A percentile compares a stretch with the other conserved stretches of the same genome.
Evolutionary conservation across 345 rosid genomes (phyloP).

Genomic region (Psidium friedrichsthalianum): DNA sequence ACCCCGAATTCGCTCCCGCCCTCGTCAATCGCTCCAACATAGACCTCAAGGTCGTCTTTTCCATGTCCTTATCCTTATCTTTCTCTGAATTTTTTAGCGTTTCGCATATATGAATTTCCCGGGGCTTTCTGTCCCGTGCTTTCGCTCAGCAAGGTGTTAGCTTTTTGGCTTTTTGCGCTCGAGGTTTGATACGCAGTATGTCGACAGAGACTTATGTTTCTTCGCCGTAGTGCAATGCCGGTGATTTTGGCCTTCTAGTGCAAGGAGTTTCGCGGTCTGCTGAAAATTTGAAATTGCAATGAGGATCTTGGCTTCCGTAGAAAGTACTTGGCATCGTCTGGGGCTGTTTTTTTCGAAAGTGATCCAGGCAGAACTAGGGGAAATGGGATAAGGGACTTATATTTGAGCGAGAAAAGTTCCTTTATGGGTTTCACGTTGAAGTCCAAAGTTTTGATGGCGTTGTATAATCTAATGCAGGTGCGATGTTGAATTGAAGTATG

Average conservation of each 20-base stretch:
- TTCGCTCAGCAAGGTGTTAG: neutral
- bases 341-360: neutral
- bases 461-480: neutral
- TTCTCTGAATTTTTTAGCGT: neutral
- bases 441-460: neutral
- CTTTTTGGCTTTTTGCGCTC: neutral
- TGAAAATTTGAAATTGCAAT: neutral
- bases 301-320: neutral
- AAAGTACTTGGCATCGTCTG: neutral
- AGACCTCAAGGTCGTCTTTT: conserved; percentile 63
- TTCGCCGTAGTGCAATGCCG: neutral
- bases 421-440: neutral
- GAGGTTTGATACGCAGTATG: neutral
- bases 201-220: neutral
- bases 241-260: neutral
- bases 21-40: conserved; percentile 71
- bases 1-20: conserved; percentile 50
- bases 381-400: neutral
- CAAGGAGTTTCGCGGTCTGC: neutral
- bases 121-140: neutral
- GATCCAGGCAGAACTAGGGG: neutral
- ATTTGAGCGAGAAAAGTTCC: neutral
- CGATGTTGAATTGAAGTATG: neutral
- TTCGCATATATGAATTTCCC: neutral
- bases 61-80: neutral